Evolutionary conservation across 164 flowering plant species (phyloP).

Genomic region (Aristolochia fimbriata): DNA sequence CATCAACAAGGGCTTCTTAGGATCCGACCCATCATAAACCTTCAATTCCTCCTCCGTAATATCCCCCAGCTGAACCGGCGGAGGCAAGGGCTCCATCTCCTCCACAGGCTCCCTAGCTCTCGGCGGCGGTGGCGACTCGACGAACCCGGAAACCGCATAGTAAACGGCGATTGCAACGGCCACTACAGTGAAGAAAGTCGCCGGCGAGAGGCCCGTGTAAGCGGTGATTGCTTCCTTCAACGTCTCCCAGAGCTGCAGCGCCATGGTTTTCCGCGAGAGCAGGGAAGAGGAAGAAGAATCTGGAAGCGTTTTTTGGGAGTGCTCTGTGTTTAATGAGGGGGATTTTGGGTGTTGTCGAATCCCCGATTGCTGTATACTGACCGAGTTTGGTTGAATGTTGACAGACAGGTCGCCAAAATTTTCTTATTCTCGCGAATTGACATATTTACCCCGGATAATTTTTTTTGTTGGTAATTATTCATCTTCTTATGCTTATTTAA

Average conservation of each 20-base stretch:
- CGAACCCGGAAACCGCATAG: conserved; percentile 31
- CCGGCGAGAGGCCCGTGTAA: conserved; percentile 85
- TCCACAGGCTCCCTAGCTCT: conserved; percentile 21
- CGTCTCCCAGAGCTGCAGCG: conserved; percentile 66
- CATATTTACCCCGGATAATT: neutral
- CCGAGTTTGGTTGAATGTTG: neutral
- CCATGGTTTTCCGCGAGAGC: neutral
- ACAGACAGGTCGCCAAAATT: neutral
- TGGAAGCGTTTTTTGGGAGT: neutral
- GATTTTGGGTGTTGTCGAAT: neutral
- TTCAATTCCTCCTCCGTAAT: conserved; percentile 71
- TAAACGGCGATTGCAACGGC: conserved; percentile 38
- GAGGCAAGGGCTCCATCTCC: conserved; percentile 64
- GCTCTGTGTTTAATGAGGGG: neutral
- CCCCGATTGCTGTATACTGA: neutral
- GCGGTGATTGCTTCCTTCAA: conserved; percentile 63
- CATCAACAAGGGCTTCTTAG: conserved; percentile 84
- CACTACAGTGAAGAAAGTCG: conserved; percentile 72
- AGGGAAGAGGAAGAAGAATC: neutral
- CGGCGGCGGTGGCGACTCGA: conserved; percentile 20
- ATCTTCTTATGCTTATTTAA: no score
- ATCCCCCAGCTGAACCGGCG: conserved; percentile 96
- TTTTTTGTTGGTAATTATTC: no score
- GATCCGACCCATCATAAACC: conserved; percentile 75
- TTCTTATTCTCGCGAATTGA: neutral